Base-by-base conservation (phyloP, 352 stramenopile genomes). In the Pythium folliculosum region DNA sequence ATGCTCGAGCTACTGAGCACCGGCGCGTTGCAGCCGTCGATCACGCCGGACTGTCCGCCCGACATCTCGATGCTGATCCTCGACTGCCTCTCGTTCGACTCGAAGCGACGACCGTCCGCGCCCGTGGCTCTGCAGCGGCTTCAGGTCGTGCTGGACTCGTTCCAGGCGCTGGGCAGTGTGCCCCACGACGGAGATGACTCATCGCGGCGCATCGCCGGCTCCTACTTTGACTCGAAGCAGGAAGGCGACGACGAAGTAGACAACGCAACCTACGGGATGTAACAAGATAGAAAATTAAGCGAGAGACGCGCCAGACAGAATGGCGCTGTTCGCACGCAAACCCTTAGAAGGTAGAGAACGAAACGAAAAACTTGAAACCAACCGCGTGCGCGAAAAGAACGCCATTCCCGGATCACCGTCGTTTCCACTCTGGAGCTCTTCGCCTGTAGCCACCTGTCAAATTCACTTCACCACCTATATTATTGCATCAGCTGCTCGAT, bases 1-100 rank as follows among this genome's bases (percentile, higher is more conserved):
- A 78, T 92, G 44, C 63, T 88, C 0, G 72, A 92, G 63, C 67
- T 89, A 6, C 63, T 90, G 40, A 73, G 73, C 9, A 78, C 73
- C 5, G 81, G 84, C 8, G 80, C 80, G 0, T 61, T 92, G 51
- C 74, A 78, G 43, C 84, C 84, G 25, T 76, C 73, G 19, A 62
- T 90, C 23, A 84, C 81, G 0, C 47, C 78, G 13, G 63, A 70
- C 16, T 92, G 84, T 67, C 84, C 84, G 0, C 65, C 64, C 0
- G 73, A 75, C 1, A 73, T 92, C 3, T 72, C 68, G 2, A 55
- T 64, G 40, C 67, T 92, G 32, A 80, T 87, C 62, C 60, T 72
- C 58, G 77, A 88, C 52, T 92, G 84, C 48, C 67, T 90, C 56
- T 71, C 77, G 23, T 61, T 86, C 3, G 75, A 89, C 40, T 74